Evolutionary conservation across 1,284 basidiomycete species (phyloP).

Genomic region (Pholiota adiposa): DNA sequence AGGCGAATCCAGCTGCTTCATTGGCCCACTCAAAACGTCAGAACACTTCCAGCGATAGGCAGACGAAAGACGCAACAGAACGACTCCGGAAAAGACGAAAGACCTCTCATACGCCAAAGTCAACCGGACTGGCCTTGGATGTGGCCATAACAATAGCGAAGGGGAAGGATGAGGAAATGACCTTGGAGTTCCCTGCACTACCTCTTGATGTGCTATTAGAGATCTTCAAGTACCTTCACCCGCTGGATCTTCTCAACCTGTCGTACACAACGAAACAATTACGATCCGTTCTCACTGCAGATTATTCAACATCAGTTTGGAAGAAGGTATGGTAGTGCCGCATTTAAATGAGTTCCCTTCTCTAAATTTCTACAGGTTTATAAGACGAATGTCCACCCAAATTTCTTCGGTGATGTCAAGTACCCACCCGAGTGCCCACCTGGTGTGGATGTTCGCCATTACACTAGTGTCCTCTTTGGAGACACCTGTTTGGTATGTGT

Average conservation of each 20-base stretch:
- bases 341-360: neutral
- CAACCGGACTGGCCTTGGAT: too few species aligned
- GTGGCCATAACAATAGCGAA: neutral
- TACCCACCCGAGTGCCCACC: conserved; percentile 23
- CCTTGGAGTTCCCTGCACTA: conserved; percentile 11
- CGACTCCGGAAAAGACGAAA: too few species aligned
- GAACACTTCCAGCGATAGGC: too few species aligned
- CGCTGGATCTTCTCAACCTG: conserved; percentile 15
- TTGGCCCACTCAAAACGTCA: too few species aligned
- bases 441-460: conserved; percentile 23
- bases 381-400: conserved; percentile 9
- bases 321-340: conserved; percentile 21
- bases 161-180: neutral
- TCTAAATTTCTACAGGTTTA: conserved; percentile 24
- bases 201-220: conserved; percentile 22
- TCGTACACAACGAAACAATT: conserved; percentile 24
- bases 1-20: too few species aligned
- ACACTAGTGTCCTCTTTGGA: conserved; percentile 27
- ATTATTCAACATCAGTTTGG: conserved; percentile 26
- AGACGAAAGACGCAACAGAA: too few species aligned
- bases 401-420: neutral
- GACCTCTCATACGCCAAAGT: too few species aligned
- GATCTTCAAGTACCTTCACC: conserved; percentile 18
- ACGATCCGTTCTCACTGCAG: conserved; percentile 13
- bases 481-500: conserved; percentile 22